These are phyloP conservation scores for Arthromyces matolae DNA, from an alignment of 768 basidiomycete species.

Conservation along the genomic window DNA sequence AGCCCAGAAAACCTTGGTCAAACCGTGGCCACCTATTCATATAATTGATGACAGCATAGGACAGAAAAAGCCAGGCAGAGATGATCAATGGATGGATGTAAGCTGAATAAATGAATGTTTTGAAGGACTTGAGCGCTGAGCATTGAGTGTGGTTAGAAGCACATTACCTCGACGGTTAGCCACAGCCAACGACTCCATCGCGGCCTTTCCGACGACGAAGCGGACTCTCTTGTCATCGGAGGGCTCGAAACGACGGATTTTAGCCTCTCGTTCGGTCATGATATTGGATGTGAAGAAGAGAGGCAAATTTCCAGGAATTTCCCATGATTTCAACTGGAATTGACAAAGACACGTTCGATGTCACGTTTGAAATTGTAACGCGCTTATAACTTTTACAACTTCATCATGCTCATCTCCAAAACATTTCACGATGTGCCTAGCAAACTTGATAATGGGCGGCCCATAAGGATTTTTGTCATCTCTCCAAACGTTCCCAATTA, in stretches of 20 bases:
- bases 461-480: slow-evolving; percentile 80
- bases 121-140: slow-evolving; percentile 1
- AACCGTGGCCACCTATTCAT: slow-evolving; percentile 68
- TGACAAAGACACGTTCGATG: neutral
- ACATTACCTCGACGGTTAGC: slow-evolving; percentile 60
- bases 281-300: neutral
- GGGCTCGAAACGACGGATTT: slow-evolving; percentile 49
- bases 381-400: too few species aligned
- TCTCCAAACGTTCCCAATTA: slow-evolving; percentile 77
- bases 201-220: slow-evolving; percentile 61
- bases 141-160: neutral
- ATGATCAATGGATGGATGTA: slow-evolving; percentile 58
- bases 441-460: slow-evolving; percentile 53
- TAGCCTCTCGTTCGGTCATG: slow-evolving; percentile 42
- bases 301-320: neutral
- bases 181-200: slow-evolving; percentile 62
- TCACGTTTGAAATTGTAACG: too few species aligned
- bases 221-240: slow-evolving; percentile 58
- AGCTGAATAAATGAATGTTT: slow-evolving; percentile 30
- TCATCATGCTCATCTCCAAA: slow-evolving; percentile 76
- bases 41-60: slow-evolving; percentile 53
- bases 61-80: slow-evolving; percentile 56
- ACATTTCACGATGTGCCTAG: slow-evolving; percentile 75
- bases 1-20: slow-evolving; percentile 41
- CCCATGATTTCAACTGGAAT: slow-evolving; percentile 17